Conservation (phyloP, 2,329 filamentous ascomycete species). For the Diaporthe sp. region DNA sequence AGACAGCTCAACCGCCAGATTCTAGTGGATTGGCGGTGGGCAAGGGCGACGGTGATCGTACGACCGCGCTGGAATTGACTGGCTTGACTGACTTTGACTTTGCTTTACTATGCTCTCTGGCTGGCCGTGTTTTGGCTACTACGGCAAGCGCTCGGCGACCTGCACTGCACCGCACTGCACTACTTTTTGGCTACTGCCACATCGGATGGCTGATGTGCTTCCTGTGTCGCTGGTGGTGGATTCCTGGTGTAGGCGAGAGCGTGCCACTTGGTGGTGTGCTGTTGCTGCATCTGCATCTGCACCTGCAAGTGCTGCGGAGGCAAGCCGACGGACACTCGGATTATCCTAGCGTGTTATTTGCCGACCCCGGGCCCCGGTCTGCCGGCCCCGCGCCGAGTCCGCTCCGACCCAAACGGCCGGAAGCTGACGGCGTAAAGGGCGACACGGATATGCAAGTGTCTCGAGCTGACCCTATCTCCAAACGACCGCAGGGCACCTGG, state of each 20-base stretch:
- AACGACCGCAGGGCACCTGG: no score
- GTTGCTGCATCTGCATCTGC: neutral
- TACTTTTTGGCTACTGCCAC: neutral
- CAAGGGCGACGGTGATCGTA: constrained; percentile 12
- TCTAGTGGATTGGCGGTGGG: constrained; percentile 17
- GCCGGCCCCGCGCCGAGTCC: neutral
- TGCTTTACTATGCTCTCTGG: neutral
- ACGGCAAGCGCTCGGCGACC: neutral
- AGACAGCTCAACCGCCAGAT: neutral
- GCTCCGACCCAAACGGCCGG: neutral
- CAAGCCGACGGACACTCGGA: constrained; percentile 10
- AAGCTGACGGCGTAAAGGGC: neutral
- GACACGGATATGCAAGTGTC: neutral
- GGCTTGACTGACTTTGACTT: neutral
- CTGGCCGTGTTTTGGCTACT: neutral
- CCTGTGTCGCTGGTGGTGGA: neutral
- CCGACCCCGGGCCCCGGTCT: constrained; percentile 6
- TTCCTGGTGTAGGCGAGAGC: neutral
- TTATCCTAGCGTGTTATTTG: neutral
- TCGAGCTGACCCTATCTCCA: no score
- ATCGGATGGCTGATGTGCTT: neutral
- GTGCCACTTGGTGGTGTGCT: neutral
- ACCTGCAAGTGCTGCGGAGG: constrained; percentile 7
- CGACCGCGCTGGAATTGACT: neutral
- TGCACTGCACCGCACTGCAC: neutral